Evolutionary conservation across 129 eudicot species (phyloP), one percentile per base, ranked within the genome.

Genomic region (Flaveria linearis): DNA sequence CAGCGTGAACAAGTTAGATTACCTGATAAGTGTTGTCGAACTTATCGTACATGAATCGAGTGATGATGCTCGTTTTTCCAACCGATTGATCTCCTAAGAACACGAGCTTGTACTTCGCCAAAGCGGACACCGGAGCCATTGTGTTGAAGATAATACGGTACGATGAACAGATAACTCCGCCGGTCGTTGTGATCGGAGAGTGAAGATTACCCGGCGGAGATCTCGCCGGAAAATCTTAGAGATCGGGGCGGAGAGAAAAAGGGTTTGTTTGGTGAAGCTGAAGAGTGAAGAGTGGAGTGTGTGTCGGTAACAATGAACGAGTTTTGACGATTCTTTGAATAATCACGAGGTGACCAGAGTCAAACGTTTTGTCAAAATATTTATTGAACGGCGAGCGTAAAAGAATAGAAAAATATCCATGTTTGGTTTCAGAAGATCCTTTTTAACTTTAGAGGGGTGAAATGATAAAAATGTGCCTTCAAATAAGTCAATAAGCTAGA

Each of bases 71-170:
- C 16, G 96, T 90, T 82, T 90, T 90, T 22, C 96, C 96, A 17
- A 90, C 96, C 50, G 96, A 90, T 71, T 90, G 96, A 87, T 90
- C 96, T 53, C 96, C 96, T 78, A 90, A 75, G 84, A 90, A 90
- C 39, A 90, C 96, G 2, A 90, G 84, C 81, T 90, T 90, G 80
- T 90, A 90, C 88, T 90, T 90, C 6, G 96, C 96, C 41, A 90
- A 81, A 74, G 92, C 92, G 36, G 96, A 85, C 58, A 87, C 92
- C 69, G 96, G 92, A 80, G 90, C 92, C 96, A 90, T 90, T 26
- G 50, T 46, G 7, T 76, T 28, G 66, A 52, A 66, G 77, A 72
- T 60, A 52, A 7, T 23, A 26, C 23, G 2, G 20, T 12, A 20
- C 26, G 50, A 64, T 60, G 22, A 47, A 25, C 41, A 53, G 74